Conservation (phyloP, 176 grass and related monocot species). For the Cocos nucifera region DNA sequence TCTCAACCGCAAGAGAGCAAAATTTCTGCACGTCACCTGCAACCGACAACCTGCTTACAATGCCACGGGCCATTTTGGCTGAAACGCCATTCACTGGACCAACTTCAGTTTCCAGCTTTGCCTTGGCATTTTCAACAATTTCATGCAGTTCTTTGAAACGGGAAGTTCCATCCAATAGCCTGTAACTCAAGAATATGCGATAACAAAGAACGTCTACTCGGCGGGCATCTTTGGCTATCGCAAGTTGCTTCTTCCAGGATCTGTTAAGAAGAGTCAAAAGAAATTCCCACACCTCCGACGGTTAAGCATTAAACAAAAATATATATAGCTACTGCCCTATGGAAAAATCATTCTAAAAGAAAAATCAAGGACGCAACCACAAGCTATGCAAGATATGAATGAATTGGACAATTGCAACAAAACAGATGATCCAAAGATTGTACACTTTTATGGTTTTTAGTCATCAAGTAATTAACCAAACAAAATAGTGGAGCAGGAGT, state of each 20-base stretch:
- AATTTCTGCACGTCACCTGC: slow-evolving; percentile 76
- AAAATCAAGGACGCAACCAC: too few relatives aligned
- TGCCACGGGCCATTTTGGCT: slow-evolving; percentile 87
- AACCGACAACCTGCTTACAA: slow-evolving; percentile 80
- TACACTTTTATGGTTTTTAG: too few relatives aligned
- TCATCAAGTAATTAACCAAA: too few relatives aligned
- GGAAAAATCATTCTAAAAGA: too few relatives aligned
- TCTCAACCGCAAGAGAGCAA: slow-evolving; percentile 71
- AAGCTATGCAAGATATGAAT: too few relatives aligned
- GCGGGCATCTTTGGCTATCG: slow-evolving; percentile 80
- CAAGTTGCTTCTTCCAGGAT: slow-evolving; percentile 92
- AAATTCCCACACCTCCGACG: slow-evolving; percentile 9
- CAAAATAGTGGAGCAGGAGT: too few relatives aligned
- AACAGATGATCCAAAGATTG: too few relatives aligned
- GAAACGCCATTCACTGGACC: slow-evolving; percentile 87
- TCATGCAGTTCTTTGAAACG: slow-evolving; percentile 67
- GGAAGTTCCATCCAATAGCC: slow-evolving; percentile 60
- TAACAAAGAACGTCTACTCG: slow-evolving; percentile 90
- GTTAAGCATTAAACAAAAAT: not conserved
- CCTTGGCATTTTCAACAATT: slow-evolving; percentile 76
- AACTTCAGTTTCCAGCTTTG: slow-evolving; percentile 85
- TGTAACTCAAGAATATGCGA: slow-evolving; percentile 76
- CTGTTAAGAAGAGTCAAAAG: slow-evolving; percentile 37
- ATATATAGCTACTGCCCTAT: too few relatives aligned
- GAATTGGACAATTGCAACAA: too few relatives aligned